These are phyloP conservation scores for Malassezia obtusa DNA, from an alignment of 1,284 basidiomycete species.

Conservation along the genomic window DNA sequence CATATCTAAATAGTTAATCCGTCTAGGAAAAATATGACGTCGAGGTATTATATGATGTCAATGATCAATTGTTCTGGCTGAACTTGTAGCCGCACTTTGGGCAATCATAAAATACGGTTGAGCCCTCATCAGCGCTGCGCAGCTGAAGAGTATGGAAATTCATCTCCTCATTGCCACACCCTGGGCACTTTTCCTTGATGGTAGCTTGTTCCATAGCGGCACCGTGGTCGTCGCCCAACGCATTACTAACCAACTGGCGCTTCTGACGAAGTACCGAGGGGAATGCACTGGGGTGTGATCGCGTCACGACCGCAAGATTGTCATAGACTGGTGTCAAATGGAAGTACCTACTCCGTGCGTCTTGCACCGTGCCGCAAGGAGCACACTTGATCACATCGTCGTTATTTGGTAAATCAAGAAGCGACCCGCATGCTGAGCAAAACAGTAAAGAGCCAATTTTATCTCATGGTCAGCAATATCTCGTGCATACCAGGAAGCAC, in stretches of 20 bases:
- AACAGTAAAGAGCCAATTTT: constrained; percentile 75
- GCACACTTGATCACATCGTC: constrained; percentile 70
- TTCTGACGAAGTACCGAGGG: constrained; percentile 78
- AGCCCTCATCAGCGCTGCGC: constrained; percentile 50
- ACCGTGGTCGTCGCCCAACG: constrained; percentile 17
- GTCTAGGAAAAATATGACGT: too few species aligned
- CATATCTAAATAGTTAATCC: too few species aligned
- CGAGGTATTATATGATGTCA: background rate
- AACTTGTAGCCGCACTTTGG: constrained; percentile 48
- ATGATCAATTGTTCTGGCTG: constrained; percentile 32
- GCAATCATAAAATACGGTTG: constrained; percentile 48
- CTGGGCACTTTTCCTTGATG: constrained; percentile 85
- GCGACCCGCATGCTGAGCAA: constrained; percentile 80
- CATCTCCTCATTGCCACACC: constrained; percentile 59
- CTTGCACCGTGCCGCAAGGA: constrained; percentile 76
- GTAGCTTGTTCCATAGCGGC: constrained; percentile 49
- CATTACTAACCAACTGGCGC: constrained; percentile 65
- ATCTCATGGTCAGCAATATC: constrained; percentile 15
- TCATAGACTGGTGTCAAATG: constrained; percentile 66
- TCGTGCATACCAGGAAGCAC: background rate
- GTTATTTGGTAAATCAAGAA: constrained; percentile 73
- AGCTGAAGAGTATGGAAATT: constrained; percentile 51
- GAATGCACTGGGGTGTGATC: constrained; percentile 84
- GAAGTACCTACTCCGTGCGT: constrained; percentile 48
- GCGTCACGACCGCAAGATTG: constrained; percentile 77